Percentiles rank a stretch among this genome's conserved stretches.
Conservation (phyloP, 148 eudicot genomes). For the Nepenthes gracilis region DNA sequence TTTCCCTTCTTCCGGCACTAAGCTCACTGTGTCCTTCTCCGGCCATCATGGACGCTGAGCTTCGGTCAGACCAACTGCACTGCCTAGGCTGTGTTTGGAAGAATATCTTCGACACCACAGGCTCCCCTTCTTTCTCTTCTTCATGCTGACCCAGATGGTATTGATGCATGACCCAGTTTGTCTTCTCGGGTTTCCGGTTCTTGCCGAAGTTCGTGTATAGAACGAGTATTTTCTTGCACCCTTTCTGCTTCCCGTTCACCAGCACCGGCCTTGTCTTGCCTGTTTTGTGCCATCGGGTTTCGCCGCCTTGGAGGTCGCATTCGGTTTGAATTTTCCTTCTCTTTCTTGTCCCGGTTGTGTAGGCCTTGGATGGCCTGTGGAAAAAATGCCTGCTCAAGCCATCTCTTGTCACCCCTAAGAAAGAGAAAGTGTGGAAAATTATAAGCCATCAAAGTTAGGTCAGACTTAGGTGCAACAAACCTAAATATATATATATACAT, state of each 20-base stretch:
- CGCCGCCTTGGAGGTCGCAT: slow-evolving; percentile 89
- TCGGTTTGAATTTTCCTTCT: slow-evolving; percentile 90
- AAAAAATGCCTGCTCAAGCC: slow-evolving; percentile 95
- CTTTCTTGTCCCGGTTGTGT: slow-evolving; percentile 94
- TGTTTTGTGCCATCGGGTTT: slow-evolving; percentile 96
- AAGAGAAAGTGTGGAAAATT: background rate
- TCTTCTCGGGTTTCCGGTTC: slow-evolving; percentile 84
- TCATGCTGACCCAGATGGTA: slow-evolving; percentile 87
- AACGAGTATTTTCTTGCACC: slow-evolving; percentile 90
- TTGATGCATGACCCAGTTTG: slow-evolving; percentile 99
- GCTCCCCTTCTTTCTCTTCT: slow-evolving; percentile 89
- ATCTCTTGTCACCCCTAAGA: slow-evolving; percentile 79
- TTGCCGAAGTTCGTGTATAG: slow-evolving; percentile 87
- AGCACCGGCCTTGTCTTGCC: slow-evolving; percentile 91
- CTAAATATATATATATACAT: slow-evolving; percentile 4
- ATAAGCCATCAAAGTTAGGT: slow-evolving; percentile 46
- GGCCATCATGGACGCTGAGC: slow-evolving; percentile 7
- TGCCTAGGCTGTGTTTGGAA: slow-evolving; percentile 94
- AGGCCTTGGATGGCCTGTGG: slow-evolving; percentile 96
- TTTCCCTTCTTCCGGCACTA: slow-evolving; percentile 20
- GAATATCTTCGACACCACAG: slow-evolving; percentile 92
- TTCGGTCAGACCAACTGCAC: slow-evolving; percentile 50
- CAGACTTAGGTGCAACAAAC: slow-evolving; percentile 67
- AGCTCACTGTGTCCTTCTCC: slow-evolving; percentile 18
- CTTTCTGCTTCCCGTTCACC: slow-evolving; percentile 80